Evolutionary conservation across 352 stramenopile species (phyloP), one percentile per base, ranked within the genome.

Genomic region (Ophiocytium majus): DNA sequence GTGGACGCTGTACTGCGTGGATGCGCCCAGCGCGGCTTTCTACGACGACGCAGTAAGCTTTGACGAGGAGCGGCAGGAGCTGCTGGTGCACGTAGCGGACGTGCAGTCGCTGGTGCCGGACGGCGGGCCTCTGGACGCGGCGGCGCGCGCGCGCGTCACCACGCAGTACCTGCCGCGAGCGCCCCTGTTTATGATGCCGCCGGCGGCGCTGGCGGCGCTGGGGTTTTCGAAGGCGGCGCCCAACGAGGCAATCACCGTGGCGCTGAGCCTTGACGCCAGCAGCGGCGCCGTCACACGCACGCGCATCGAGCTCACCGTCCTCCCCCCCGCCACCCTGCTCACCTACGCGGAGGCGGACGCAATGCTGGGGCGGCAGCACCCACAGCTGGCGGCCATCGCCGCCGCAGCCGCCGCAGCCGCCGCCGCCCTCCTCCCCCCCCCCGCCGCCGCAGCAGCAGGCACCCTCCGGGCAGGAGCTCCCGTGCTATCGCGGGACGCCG

Each of bases 121-220:
- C 35, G 10, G 23, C 76, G 80, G 79, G 37, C 76, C 80, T n/a
- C 83, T 89, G 31, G 85, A 89, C 64, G 82, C 78, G 28, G 76
- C 88, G 14, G 83, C 82, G 63, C 71, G 63, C 63, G 43, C 81
- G 1, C 71, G 85, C 35, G 85, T 75, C 17, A 50, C 63, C 23
- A 82, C 85, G 34, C 63, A 84, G 43, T 89, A 89, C 66, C 81
- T 89, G 33, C 82, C 85, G n/a, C 76, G 83, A 28, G 83, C 82
- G 0, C 85, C 85, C 31, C 76, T 89, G 34, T 86, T 87, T 43
- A 87, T 89, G 85, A 85, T 89, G 78, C 85, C 85, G 49, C 85
- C 85, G 36, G 36, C 71, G 10, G 85, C 85, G 43, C 79, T 89
- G 0, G 75, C 85, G 82, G 82, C 82, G 43, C 64, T 86, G 36